phyloP scores from a whole-genome alignment of 352 stramenopile species.

The Phytophthora constricta region DNA sequence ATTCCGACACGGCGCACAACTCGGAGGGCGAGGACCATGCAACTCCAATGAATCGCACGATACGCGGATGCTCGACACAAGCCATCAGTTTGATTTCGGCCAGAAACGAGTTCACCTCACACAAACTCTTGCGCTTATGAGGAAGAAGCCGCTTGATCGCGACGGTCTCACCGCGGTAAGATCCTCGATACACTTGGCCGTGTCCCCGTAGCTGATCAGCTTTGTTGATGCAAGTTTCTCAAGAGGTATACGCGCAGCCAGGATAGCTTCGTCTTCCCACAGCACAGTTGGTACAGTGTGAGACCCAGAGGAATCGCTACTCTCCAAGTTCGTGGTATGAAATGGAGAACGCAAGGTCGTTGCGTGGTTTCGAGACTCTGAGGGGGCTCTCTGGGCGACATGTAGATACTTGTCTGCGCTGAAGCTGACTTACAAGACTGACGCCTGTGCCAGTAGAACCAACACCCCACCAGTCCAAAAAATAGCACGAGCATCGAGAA shows the following conservation, averaged over 20 bases:
- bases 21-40: constrained; percentile 52
- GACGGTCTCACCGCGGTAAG: constrained; percentile 37
- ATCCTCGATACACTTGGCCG: constrained; percentile 46
- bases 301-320: constrained; percentile 2
- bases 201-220: constrained; percentile 46
- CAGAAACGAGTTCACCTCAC: constrained; percentile 47
- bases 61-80: constrained; percentile 38
- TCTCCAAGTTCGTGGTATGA: constrained; percentile 13
- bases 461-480: not conserved
- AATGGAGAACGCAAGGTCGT: constrained; percentile 5
- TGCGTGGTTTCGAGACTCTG: not conserved
- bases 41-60: constrained; percentile 49
- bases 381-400: constrained; percentile 3
- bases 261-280: constrained; percentile 38
- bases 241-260: constrained; percentile 34
- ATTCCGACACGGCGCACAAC: constrained; percentile 46
- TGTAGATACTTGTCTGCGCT: constrained; percentile 2
- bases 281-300: not conserved
- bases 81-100: constrained; percentile 54
- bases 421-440: not conserved
- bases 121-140: constrained; percentile 16
- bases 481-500: constrained; percentile 4
- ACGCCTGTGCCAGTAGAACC: constrained; percentile 12
- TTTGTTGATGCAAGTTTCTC: constrained; percentile 35
- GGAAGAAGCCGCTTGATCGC: constrained; percentile 49